Evolutionary conservation across 345 rosid species (phyloP).

Genomic region (Populus euphratica): DNA sequence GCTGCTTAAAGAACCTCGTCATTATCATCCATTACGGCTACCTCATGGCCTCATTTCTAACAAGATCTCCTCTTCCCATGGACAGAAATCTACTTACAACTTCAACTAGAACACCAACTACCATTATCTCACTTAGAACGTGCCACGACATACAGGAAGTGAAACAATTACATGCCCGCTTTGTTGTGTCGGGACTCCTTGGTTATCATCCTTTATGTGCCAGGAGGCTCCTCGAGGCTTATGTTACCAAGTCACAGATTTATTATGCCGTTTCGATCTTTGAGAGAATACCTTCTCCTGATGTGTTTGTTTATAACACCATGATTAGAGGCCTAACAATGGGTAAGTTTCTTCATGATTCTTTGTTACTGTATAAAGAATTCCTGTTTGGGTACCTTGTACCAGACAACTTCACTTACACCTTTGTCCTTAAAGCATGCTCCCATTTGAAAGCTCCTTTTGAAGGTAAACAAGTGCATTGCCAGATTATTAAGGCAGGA

Average conservation of each 20-base stretch:
- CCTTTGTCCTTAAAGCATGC: conserved; percentile 14
- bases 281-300: conserved; percentile 3
- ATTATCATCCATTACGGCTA: not conserved
- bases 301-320: conserved; percentile 3
- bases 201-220: not conserved
- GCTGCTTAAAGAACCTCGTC: not conserved
- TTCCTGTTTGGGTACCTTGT: not conserved
- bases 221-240: conserved; percentile 5
- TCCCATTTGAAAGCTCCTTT: not conserved
- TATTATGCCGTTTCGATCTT: conserved; percentile 3
- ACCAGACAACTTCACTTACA: conserved; percentile 11
- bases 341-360: conserved; percentile 4
- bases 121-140: not conserved
- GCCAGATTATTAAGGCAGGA: conserved; percentile 16
- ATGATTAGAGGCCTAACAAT: conserved; percentile 6
- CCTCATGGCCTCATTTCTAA: not conserved
- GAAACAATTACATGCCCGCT: not conserved
- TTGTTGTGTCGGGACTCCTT: conserved; percentile 7
- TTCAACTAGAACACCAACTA: not conserved
- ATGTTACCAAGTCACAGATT: not conserved
- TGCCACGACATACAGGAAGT: not conserved
- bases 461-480: conserved; percentile 14
- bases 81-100: not conserved
- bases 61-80: not conserved
- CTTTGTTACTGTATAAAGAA: conserved; percentile 1